A percentile compares a stretch with the other conserved stretches of the same genome.
These are phyloP conservation scores for Tardiomyces depauwii DNA, from an alignment of 1,139 yeast genomes.

Conservation along the genomic window DNA sequence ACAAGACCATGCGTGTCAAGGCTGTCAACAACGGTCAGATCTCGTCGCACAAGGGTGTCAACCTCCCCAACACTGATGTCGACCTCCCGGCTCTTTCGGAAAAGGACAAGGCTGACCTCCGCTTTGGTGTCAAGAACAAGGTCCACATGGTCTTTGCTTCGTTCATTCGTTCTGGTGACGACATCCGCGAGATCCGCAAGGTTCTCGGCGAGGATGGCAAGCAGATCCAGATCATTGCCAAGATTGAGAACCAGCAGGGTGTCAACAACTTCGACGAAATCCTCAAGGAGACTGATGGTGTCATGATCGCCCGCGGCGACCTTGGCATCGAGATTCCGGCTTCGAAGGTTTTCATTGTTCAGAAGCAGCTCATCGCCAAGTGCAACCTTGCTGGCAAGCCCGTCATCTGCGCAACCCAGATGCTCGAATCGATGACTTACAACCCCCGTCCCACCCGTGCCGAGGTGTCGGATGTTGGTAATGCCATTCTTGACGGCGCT, in stretches of 20 bases:
- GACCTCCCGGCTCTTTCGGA: conserved; percentile 97
- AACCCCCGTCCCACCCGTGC: conserved; percentile 99
- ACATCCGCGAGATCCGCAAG: conserved; percentile 79
- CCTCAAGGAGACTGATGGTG: conserved; percentile 92
- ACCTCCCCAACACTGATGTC: conserved; percentile 97
- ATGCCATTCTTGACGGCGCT: conserved; percentile 98
- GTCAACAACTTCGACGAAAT: conserved; percentile 98
- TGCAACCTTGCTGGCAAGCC: conserved; percentile 99
- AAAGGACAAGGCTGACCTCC: conserved; percentile 85
- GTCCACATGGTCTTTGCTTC: conserved; percentile 99
- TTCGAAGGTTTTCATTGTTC: conserved; percentile 96
- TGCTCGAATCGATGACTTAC: conserved; percentile 99
- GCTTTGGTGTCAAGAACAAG: conserved; percentile 91
- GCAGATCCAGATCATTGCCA: conserved; percentile 89
- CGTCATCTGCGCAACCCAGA: conserved; percentile 98
- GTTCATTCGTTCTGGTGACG: conserved; percentile 90
- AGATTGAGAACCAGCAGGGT: conserved; percentile 99
- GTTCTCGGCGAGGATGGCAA: conserved; percentile 96
- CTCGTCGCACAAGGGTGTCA: conserved; percentile 97
- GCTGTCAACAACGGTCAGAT: conserved; percentile 92
- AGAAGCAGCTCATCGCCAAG: conserved; percentile 97
- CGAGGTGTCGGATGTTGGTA: conserved; percentile 98
- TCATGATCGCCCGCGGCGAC: conserved; percentile 99
- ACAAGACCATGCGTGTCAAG: conserved; percentile 67
- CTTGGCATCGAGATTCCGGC: conserved; percentile 99